Evolutionary conservation across 2,329 filamentous ascomycete genomes (phyloP), one percentile per base, ranked within the genome.

Genomic region (Hysterium pulicare): DNA sequence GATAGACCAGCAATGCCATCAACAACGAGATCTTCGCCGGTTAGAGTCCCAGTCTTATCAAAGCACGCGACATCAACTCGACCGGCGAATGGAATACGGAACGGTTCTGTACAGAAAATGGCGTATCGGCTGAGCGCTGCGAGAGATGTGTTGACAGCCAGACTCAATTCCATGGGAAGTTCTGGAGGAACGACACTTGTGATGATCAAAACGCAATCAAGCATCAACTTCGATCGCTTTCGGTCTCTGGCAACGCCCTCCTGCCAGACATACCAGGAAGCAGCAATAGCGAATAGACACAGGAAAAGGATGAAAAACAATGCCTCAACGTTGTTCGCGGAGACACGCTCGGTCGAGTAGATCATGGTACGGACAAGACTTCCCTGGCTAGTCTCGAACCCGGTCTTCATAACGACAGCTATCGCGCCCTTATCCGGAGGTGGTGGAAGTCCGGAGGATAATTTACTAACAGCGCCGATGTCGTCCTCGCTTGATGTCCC

Each of bases 351-450:
- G 2, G 93, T 98, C 1, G 94, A 96, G 74, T 95, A 98, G 61
- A 98, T 98, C 93, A 98, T 98, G 54, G 93, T 98, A 49, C 93
- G 87, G 47, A 98, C 93, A 46, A 98, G 80, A 68, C 90, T 96
- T 50, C 93, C 93, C 71, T 98, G 94, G 43, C 91, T 97, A 9
- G 93, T 98, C 71, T 98, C 94, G 60, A 98, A 98, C 10, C 93
- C 93, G 41, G 93, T 98, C 79, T 96, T 97, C 61, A 90, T 85
- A 34, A 98, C 89, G 49, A 98, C 81, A 48, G 90, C 93, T 75
- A 97, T 81, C 26, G 90, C 93, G 40, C 93, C 93, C 57, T 93
- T 88, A 67, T 98, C 93, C 0, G 94, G 93, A 26, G 93, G 85
- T n/a, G 81, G 61, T 13, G 85, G 82, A 10, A 97, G 85, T 41